Base-by-base conservation (phyloP, 306 rosid species). In the Castanea sativa region DNA sequence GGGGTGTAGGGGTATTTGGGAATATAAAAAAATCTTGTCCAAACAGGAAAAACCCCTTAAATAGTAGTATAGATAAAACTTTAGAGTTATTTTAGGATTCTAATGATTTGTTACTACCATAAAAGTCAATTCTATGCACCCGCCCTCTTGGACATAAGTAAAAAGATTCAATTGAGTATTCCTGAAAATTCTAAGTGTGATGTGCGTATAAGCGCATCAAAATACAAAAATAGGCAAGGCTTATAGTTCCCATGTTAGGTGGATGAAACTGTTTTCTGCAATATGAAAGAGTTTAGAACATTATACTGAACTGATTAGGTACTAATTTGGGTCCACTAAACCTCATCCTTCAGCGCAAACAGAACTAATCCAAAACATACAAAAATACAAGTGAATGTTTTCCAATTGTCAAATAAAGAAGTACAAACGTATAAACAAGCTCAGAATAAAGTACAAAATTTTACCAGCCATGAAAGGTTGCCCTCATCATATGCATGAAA, bases 401-500 rank as follows among this genome's bases (percentile, higher is more conserved):
- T 9, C 53, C 33, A 21, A 33, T 75, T 33, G 73, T 79, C 69
- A 73, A 58, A 30, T 45, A 61, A 30, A 65, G 58, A 67, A 76
- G 29, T 64, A 72, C 33, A 64, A 49, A 33, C 51, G 61, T 7
- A 67, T 79, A 29, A 5, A 45, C 55, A 69, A 76, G 57, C 71
- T 79, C n/a, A 78, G 58, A 75, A 64, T 52, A 56, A 76, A 64
- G 23, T 32, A 30, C 21, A 19, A 64, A 27, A 32, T 73, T 88
- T 79, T 64, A 88, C 91, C 84, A 88, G 83, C 94, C 94, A 90
- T 80, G 94, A 69, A 82, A 90, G 94, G 84, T 90, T 85, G 30
- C 94, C 94, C 56, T 86, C 92, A 25, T 90, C 92, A 82, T 90
- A 88, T 68, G 92, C 92, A 83, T 90, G 94, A 69, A 90, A 88